phyloP scores from a whole-genome alignment of 441 rosid genomes.

The Brassica hybrid region DNA sequence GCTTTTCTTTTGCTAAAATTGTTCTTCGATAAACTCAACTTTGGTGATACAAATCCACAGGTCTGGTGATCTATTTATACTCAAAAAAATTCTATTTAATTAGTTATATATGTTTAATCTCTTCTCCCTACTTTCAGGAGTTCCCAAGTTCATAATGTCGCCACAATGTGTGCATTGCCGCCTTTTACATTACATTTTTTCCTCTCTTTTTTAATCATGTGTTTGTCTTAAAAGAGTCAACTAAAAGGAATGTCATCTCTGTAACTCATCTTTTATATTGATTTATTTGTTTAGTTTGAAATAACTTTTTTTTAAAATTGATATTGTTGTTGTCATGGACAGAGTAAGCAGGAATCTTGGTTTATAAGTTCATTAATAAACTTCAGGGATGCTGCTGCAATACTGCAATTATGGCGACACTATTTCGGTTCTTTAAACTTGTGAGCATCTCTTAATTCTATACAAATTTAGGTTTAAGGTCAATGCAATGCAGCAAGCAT shows the following conservation, averaged over 20 bases:
- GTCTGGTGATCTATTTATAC: background rate
- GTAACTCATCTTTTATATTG: background rate
- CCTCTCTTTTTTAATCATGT: background rate
- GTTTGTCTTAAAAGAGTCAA: background rate
- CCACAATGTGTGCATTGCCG: conserved; percentile 1
- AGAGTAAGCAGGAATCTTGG: background rate
- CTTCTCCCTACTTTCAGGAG: background rate
- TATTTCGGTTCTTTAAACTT: background rate
- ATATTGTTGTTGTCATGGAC: background rate
- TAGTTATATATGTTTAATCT: background rate
- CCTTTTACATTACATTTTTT: background rate
- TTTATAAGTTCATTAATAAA: background rate
- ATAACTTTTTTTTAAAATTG: background rate
- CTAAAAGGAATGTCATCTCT: background rate
- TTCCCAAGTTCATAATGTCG: background rate
- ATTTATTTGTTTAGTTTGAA: too few species aligned
- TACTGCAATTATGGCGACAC: background rate
- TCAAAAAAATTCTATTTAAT: background rate
- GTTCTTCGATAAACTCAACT: background rate
- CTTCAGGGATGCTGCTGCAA: background rate
- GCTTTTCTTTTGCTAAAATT: background rate
- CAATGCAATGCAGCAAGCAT: background rate
- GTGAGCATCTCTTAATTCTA: background rate
- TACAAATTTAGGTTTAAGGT: background rate
- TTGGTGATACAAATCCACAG: background rate